Evolutionary conservation across 345 rosid species (phyloP).

Genomic region (Schrenkiella parvula): DNA sequence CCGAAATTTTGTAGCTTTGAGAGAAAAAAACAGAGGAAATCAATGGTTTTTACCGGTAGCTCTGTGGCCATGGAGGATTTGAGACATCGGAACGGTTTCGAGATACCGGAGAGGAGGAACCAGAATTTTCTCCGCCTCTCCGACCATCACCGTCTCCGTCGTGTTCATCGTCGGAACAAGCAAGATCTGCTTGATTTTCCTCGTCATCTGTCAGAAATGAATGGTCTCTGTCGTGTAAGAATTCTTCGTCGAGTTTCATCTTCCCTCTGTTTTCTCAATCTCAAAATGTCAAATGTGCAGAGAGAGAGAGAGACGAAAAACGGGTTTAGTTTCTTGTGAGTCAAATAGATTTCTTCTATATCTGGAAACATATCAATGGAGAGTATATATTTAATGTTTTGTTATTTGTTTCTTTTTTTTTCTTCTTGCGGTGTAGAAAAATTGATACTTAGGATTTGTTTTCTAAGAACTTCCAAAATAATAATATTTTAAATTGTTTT

Average conservation of each 20-base stretch:
- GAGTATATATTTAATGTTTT: background rate
- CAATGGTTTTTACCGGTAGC: constrained; percentile 46
- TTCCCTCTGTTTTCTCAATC: background rate
- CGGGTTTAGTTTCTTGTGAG: constrained; percentile 7
- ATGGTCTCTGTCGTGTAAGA: constrained; percentile 56
- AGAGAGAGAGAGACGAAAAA: background rate
- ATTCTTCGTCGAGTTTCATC: constrained; percentile 71
- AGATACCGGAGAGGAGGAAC: constrained; percentile 25
- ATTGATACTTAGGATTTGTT: background rate
- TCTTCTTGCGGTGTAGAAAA: constrained; percentile 31
- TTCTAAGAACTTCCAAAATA: constrained; percentile 1
- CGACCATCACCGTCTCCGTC: constrained; percentile 33
- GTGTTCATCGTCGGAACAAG: constrained; percentile 35
- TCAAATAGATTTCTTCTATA: constrained; percentile 28
- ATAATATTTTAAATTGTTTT: too few relatives aligned
- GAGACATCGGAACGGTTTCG: constrained; percentile 13
- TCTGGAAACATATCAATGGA: constrained; percentile 18
- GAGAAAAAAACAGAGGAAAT: constrained; percentile 29
- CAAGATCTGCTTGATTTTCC: constrained; percentile 61
- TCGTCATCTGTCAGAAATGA: constrained; percentile 75
- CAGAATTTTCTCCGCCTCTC: constrained; percentile 10
- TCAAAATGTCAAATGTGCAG: background rate
- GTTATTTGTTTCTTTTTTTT: background rate
- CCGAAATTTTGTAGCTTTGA: background rate
- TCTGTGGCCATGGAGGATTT: constrained; percentile 60